Evolutionary conservation across 768 basidiomycete genomes (phyloP), one percentile per base, ranked within the genome.

Genomic region (Flagelloscypha sp.): DNA sequence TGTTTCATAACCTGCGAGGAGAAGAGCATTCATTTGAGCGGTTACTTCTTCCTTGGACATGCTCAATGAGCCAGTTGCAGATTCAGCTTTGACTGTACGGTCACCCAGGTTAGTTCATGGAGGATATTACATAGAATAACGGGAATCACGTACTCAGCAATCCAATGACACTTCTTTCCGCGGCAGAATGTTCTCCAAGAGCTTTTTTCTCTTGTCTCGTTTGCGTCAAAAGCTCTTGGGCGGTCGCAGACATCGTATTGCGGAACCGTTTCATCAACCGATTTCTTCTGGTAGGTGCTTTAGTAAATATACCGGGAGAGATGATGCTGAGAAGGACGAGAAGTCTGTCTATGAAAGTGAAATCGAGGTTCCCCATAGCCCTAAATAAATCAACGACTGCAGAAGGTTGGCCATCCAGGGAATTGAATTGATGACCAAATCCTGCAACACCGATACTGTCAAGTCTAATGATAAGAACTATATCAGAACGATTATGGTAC

Each of bases 371-470:
- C 7, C 28, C 34, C 13, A 62, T 32, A 7, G 47, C 24, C 3
- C 58, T 55, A 30, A 62, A 53, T 0, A 47, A 36, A 5, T 43
- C 43, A 3, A 48, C 45, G 7, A 61, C 56, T 0, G 49, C 30
- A 6, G 50, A 33, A 3, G 15, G 24, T 38, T 61, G 54, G 11
- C 66, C 65, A 2, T 59, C 54, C n/a, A 71, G 52, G 0, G 64
- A 48, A 7, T 57, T 57, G 39, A 70, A 70, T 41, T 68, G 55
- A 46, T 68, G 63, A 5, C 64, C 59, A 45, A 70, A 66, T 0
- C 68, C 61, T 3, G 63, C 64, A 29, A 65, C 59, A 7, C 69
- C 66, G 33, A 68, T 58, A 30, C 54, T 59, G 44, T 71, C 69
- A 3, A 70, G 53, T 2, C 65, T 66, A n/a, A 12, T 30, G 10